phyloP scores from a whole-genome alignment of 1,284 basidiomycete species.

The Irpex sp. region DNA sequence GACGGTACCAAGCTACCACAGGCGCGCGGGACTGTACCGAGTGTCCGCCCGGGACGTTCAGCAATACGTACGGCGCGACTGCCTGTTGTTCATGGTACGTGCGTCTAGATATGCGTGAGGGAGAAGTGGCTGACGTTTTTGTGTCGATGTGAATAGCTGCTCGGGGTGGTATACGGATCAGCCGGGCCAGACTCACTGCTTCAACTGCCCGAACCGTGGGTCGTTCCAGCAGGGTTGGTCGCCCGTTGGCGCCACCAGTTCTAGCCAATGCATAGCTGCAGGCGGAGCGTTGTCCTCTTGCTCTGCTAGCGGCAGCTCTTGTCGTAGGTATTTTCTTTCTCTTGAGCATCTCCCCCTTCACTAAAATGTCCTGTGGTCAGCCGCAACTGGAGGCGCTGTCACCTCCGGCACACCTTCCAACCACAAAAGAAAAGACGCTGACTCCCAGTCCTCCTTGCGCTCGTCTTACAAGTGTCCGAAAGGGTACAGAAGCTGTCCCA shows the following conservation, averaged over 20 bases:
- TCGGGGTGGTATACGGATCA: slow-evolving; percentile 21
- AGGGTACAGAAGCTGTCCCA: slow-evolving; percentile 17
- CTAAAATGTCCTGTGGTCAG: slow-evolving; percentile 1
- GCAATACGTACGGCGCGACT: slow-evolving; percentile 17
- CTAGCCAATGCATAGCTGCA: slow-evolving; percentile 14
- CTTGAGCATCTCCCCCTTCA: not conserved
- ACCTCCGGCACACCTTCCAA: slow-evolving; percentile 7
- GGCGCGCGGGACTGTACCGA: slow-evolving; percentile 7
- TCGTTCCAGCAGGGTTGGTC: slow-evolving; percentile 15
- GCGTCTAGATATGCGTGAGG: too few relatives aligned
- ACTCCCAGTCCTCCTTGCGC: not conserved
- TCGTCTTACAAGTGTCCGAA: slow-evolving; percentile 8
- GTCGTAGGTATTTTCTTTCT: slow-evolving; percentile 16
- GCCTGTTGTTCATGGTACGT: slow-evolving; percentile 20
- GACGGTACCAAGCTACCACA: slow-evolving; percentile 4
- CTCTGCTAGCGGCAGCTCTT: slow-evolving; percentile 12
- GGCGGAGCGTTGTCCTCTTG: slow-evolving; percentile 17
- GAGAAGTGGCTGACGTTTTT: too few relatives aligned
- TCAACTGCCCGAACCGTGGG: slow-evolving; percentile 19
- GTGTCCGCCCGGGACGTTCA: slow-evolving; percentile 22
- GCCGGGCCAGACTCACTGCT: slow-evolving; percentile 19
- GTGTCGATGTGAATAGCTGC: slow-evolving; percentile 11
- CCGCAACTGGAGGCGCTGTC: slow-evolving; percentile 10
- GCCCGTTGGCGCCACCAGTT: slow-evolving; percentile 14
- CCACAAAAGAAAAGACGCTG: slow-evolving; percentile 2